These are phyloP conservation scores for Vanderwaltozyma yarrowii DNA, from an alignment of 805 yeast genomes.

Conservation along the genomic window DNA sequence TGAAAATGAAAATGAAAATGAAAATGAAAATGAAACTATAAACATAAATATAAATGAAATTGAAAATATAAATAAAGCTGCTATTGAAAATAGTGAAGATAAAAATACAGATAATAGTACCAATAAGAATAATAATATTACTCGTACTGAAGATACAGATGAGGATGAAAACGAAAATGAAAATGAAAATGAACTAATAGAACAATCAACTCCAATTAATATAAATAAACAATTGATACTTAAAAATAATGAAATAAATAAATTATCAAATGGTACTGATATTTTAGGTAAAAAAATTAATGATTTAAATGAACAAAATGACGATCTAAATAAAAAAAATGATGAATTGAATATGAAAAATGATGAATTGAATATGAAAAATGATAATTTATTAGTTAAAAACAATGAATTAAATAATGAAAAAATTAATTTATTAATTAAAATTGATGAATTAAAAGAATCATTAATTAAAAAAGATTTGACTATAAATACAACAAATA, in stretches of 20 bases:
- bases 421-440: neutral
- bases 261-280: neutral
- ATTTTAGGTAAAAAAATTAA: neutral
- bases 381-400: neutral
- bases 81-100: too few relatives aligned
- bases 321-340: neutral
- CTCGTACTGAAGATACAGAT: too few relatives aligned
- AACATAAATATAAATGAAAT: too few relatives aligned
- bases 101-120: too few relatives aligned
- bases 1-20: neutral
- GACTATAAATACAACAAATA: neutral
- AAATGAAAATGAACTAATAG: neutral
- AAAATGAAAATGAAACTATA: too few relatives aligned
- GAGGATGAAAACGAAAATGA: neutral
- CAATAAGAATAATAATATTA: neutral
- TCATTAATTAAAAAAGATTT: neutral
- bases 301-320: neutral
- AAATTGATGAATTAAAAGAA: neutral
- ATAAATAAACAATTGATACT: neutral
- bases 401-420: neutral
- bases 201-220: conserved; percentile 3
- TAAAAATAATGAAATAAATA: conserved; percentile 1
- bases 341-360: neutral
- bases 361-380: neutral
- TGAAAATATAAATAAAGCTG: too few relatives aligned